Evolutionary conservation across 2,329 filamentous ascomycete genomes (phyloP).

Genomic region (Apiospora rasikravindrae): DNA sequence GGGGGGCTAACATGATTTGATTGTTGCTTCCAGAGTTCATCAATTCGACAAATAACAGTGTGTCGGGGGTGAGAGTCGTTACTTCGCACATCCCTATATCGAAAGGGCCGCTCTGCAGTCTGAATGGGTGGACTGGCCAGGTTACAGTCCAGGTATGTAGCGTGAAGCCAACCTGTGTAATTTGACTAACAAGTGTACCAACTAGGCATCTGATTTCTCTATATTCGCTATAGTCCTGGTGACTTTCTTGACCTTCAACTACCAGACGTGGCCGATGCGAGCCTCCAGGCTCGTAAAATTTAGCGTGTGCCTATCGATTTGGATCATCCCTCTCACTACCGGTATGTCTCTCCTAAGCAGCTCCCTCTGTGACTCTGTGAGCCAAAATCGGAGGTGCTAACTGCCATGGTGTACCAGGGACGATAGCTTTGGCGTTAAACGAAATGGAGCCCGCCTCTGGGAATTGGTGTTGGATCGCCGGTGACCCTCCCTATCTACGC

Average conservation of each 20-base stretch:
- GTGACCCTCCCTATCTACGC: conserved; percentile 21
- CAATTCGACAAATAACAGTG: conserved; percentile 23
- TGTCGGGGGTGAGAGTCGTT: conserved; percentile 22
- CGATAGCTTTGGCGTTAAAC: conserved; percentile 20
- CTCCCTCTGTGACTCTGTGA: no score
- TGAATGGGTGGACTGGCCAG: conserved; percentile 18
- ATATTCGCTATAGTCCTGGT: conserved; percentile 24
- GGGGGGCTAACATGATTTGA: background rate
- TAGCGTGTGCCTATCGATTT: background rate
- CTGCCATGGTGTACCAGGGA: background rate
- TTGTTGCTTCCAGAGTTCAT: conserved; percentile 22
- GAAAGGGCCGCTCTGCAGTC: conserved; percentile 15
- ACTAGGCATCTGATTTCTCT: conserved; percentile 24
- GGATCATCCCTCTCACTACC: conserved; percentile 20
- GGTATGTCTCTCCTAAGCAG: background rate
- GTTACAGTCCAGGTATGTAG: conserved; percentile 14
- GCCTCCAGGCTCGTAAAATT: background rate
- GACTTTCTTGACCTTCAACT: conserved; percentile 24
- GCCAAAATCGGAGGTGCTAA: background rate
- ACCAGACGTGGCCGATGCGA: conserved; percentile 1
- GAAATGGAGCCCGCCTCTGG: conserved; percentile 23
- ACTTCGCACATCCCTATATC: conserved; percentile 1
- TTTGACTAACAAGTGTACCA: background rate
- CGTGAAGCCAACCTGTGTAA: background rate
- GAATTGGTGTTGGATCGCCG: conserved; percentile 25